These are phyloP conservation scores for Penicillium antarcticum DNA, from an alignment of 495 filamentous ascomycete species.

Conservation along the genomic window DNA sequence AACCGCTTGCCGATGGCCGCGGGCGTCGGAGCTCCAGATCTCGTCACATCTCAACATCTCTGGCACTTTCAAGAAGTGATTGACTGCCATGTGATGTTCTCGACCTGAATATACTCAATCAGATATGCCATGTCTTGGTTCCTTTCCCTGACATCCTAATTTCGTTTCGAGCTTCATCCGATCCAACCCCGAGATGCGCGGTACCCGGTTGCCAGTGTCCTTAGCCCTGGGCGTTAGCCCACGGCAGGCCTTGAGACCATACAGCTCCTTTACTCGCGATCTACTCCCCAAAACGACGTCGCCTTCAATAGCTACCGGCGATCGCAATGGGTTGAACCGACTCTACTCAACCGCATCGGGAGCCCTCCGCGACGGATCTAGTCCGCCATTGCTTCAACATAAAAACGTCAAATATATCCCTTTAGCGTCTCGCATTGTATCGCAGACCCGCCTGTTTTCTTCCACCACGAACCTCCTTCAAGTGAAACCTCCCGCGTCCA, in stretches of 20 bases:
- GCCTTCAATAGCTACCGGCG: neutral
- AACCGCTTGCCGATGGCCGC: constrained; percentile 16
- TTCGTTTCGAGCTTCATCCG: constrained; percentile 16
- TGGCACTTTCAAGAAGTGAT: constrained; percentile 4
- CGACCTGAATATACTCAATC: constrained; percentile 11
- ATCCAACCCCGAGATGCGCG: constrained; percentile 38
- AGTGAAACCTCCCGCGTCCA: constrained; percentile 17
- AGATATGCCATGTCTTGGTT: constrained; percentile 36
- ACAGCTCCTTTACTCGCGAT: constrained; percentile 17
- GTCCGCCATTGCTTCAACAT: constrained; percentile 11
- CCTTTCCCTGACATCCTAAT: constrained; percentile 21
- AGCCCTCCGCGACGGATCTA: constrained; percentile 16
- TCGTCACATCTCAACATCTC: constrained; percentile 17
- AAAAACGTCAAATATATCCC: constrained; percentile 13
- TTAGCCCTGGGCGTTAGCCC: constrained; percentile 32
- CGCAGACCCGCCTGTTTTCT: constrained; percentile 26
- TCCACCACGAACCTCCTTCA: constrained; percentile 28
- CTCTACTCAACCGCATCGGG: constrained; percentile 26
- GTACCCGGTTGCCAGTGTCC: constrained; percentile 35
- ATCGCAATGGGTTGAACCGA: constrained; percentile 10
- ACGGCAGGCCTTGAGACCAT: constrained; percentile 19
- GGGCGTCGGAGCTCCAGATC: constrained; percentile 11
- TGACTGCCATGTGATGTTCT: constrained; percentile 11
- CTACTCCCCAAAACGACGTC: constrained; percentile 11
- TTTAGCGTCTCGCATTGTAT: constrained; percentile 15